Evolutionary conservation across 208 protist species (phyloP), one percentile per base, ranked within the genome.

Genomic region (Leishmania braziliensis): DNA sequence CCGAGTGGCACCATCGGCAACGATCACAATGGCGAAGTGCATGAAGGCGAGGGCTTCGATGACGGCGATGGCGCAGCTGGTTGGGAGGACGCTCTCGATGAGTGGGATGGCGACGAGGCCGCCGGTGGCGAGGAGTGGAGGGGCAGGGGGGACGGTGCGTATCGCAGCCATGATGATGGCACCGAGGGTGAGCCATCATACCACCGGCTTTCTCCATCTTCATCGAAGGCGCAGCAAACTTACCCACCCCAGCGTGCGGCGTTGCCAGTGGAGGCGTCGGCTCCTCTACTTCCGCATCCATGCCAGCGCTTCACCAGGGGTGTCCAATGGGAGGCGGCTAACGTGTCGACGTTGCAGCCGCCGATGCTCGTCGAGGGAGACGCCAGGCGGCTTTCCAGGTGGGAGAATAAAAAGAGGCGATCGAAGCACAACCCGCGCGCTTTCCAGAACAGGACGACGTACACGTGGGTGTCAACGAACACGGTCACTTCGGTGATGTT

Each of bases 391-490:
- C 26, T 14, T 53, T 39, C 71, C 16, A 60, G 1, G 26, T 3
- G 18, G 60, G 60, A 8, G 14, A 68, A 51, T 43, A 63, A 23
- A 29, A 77, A 77, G 58, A 77, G 69, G 63, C 51, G 70, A 9
- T 51, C 79, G 10, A 33, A 53, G 5, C 78, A 83, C 56, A 71
- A 82, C 66, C 73, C 79, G 2, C 78, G 78, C 65, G 82, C 80
- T 23, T 92, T 94, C 58, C 20, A 77, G 16, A 86, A 87, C 71
- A 80, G 84, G 73, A 90, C 81, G 23, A 86, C 85, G 1, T 77
- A 86, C 54, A 86, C 83, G 51, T 94, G 88, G 90, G 80, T 94
- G 8, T 87, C 84, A 3, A 92, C 90, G 14, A 92, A 87, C 70
- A 94, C 88, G 9, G 86, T 80, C 18, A 94, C 88, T 1, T 88